phyloP scores from a whole-genome alignment of 2,329 filamentous ascomycete species.

The Hymenoscyphus infarciens region DNA sequence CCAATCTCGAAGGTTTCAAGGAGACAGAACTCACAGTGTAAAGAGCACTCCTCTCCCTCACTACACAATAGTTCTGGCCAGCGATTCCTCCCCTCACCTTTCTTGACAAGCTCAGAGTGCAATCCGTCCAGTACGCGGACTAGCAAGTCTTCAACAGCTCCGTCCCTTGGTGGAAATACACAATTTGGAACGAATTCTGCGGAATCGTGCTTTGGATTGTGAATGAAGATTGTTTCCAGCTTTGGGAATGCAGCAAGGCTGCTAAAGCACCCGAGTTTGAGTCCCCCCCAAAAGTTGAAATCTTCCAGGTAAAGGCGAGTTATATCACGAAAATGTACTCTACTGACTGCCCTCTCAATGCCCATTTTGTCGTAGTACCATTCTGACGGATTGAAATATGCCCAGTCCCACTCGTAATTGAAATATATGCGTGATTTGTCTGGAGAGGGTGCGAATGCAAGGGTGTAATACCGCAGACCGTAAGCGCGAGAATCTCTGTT shows the following conservation, averaged over 20 bases:
- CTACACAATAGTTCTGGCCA: not conserved
- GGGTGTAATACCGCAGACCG: not conserved
- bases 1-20: too few species aligned
- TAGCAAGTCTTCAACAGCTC: not conserved
- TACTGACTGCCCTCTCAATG: not conserved
- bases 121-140: not conserved
- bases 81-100: not conserved
- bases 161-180: not conserved
- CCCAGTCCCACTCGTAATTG: not conserved
- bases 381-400: not conserved
- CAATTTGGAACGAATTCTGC: not conserved
- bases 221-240: not conserved
- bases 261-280: not conserved
- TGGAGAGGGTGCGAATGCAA: not conserved
- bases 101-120: not conserved
- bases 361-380: not conserved
- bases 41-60: not conserved
- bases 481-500: not conserved
- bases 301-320: not conserved
- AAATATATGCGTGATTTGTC: not conserved
- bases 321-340: not conserved
- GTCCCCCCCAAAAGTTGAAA: not conserved
- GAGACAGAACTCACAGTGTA: not conserved
- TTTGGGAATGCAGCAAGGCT: not conserved
- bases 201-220: not conserved